These are phyloP conservation scores for Xylaria telfairii DNA, from an alignment of 495 filamentous ascomycete genomes.

Conservation along the genomic window DNA sequence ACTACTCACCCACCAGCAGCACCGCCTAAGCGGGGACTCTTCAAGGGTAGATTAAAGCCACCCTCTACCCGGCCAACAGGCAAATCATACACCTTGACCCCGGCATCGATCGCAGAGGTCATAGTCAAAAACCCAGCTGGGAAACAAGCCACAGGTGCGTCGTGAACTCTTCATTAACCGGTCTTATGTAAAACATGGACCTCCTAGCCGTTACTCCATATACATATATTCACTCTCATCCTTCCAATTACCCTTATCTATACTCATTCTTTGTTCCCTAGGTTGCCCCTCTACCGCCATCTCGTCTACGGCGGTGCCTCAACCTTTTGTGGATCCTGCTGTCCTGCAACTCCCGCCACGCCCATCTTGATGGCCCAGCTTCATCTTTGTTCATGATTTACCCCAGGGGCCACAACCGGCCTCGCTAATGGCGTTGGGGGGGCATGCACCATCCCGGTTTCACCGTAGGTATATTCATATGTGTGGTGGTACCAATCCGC, in stretches of 20 bases:
- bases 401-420: neutral
- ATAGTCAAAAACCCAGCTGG: slow-evolving; percentile 33
- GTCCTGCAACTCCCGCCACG: slow-evolving; percentile 35
- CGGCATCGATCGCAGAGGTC: slow-evolving; percentile 42
- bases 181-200: slow-evolving; percentile 22
- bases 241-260: neutral
- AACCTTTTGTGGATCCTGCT: slow-evolving; percentile 50
- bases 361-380: neutral
- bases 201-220: neutral
- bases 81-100: slow-evolving; percentile 43
- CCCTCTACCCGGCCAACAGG: slow-evolving; percentile 27
- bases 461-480: neutral
- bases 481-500: neutral
- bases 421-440: neutral
- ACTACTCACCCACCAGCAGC: slow-evolving; percentile 3
- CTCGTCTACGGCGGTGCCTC: slow-evolving; percentile 43
- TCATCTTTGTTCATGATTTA: neutral
- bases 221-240: neutral
- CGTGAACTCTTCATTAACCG: neutral
- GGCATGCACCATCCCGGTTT: neutral
- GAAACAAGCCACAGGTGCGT: slow-evolving; percentile 31
- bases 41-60: slow-evolving; percentile 36
- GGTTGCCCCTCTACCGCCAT: slow-evolving; percentile 32
- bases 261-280: slow-evolving; percentile 22
- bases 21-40: slow-evolving; percentile 24